Evolutionary conservation across 768 basidiomycete genomes (phyloP).

Genomic region (Mycena vulgaris): DNA sequence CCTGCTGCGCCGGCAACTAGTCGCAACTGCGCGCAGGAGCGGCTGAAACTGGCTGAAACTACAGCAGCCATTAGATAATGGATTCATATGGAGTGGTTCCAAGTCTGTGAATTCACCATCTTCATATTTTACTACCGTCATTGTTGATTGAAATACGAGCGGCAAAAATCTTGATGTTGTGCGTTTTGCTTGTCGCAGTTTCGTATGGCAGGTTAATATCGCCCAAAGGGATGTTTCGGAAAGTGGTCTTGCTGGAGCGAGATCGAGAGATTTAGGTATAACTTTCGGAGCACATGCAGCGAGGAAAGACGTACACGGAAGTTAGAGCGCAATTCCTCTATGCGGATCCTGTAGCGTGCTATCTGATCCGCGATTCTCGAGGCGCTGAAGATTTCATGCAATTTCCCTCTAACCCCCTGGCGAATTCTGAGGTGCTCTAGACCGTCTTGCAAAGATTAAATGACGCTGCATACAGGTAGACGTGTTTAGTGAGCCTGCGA

Average conservation of each 20-base stretch:
- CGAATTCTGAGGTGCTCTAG: neutral
- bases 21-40: too few relatives aligned
- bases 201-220: constrained; percentile 28
- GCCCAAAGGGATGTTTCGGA: constrained; percentile 8
- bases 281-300: too few relatives aligned
- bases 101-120: too few relatives aligned
- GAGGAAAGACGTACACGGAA: neutral
- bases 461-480: neutral
- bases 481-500: neutral
- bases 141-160: constrained; percentile 3
- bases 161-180: constrained; percentile 25
- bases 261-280: too few relatives aligned
- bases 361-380: neutral
- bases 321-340: constrained; percentile 1
- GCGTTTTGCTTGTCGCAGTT: neutral
- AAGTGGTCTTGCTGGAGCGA: too few relatives aligned
- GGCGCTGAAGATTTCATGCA: neutral
- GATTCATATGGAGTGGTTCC: too few relatives aligned
- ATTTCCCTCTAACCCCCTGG: neutral
- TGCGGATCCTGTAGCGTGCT: neutral
- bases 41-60: too few relatives aligned
- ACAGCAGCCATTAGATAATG: too few relatives aligned
- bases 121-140: constrained; percentile 24
- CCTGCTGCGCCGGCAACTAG: too few relatives aligned
- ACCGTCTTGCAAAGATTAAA: neutral